phyloP scores from a whole-genome alignment of 2,329 filamentous ascomycete species.

The Xylaria sp. region DNA sequence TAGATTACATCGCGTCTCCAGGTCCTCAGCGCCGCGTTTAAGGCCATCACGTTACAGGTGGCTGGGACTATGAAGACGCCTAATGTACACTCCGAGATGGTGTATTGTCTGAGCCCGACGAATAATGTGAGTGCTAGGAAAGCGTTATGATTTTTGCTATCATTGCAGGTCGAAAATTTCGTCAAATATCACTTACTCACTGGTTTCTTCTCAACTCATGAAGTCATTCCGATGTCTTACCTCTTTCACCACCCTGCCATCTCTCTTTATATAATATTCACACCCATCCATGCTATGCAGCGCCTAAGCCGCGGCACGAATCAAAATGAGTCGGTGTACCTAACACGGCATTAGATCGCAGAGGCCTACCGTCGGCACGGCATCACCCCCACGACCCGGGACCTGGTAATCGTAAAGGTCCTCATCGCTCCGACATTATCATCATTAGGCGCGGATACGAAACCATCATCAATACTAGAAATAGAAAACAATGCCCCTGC shows the following conservation, averaged over 20 bases:
- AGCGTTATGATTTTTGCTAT: neutral
- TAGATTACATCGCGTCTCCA: conserved; percentile 76
- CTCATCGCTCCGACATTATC: conserved; percentile 51
- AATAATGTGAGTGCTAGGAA: conserved; percentile 70
- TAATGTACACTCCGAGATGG: conserved; percentile 89
- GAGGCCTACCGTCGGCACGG: conserved; percentile 92
- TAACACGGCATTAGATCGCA: conserved; percentile 67
- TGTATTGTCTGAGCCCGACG: conserved; percentile 78
- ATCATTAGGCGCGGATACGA: neutral
- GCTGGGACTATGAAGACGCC: conserved; percentile 72
- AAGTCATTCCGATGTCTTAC: too few species aligned
- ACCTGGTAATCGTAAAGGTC: conserved; percentile 84
- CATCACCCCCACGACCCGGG: conserved; percentile 70
- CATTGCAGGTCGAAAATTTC: too few species aligned
- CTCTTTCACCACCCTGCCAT: too few species aligned
- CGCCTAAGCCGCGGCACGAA: too few species aligned
- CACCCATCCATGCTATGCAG: too few species aligned
- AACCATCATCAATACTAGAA: neutral
- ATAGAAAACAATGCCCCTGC: neutral
- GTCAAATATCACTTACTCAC: too few species aligned
- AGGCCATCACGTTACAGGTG: conserved; percentile 71
- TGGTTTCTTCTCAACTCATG: too few species aligned
- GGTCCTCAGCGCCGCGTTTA: conserved; percentile 75
- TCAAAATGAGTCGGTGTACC: too few species aligned
- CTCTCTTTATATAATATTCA: too few species aligned